A percentile compares a stretch with the other conserved stretches of the same genome.
phyloP scores from a whole-genome alignment of 2,329 filamentous ascomycete genomes.

The Calonectria ilicicola region DNA sequence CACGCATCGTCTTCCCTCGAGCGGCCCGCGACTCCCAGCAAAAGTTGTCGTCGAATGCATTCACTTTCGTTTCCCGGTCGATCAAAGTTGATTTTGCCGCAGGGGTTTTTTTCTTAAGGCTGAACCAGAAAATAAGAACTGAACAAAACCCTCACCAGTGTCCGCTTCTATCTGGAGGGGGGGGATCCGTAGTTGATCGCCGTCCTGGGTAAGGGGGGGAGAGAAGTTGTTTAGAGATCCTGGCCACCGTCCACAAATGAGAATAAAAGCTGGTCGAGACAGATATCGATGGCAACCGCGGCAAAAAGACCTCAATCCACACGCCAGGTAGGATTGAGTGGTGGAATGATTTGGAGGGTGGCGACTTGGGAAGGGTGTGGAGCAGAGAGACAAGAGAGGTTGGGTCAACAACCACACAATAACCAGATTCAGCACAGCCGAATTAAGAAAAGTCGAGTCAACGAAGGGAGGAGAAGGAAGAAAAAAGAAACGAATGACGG shows the following conservation, averaged over 20 bases:
- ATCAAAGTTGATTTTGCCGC: background rate
- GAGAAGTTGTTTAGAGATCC: background rate
- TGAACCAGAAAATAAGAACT: background rate
- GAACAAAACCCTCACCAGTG: background rate
- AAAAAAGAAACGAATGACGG: background rate
- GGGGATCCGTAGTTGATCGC: background rate
- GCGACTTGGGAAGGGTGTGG: background rate
- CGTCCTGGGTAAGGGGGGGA: background rate
- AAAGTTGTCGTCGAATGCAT: background rate
- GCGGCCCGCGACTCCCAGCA: background rate
- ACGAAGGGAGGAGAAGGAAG: background rate
- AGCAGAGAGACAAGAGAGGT: background rate
- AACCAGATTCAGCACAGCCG: slow-evolving; percentile 1
- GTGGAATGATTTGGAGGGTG: background rate
- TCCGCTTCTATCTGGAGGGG: background rate
- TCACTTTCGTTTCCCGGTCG: background rate
- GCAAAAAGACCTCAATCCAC: background rate
- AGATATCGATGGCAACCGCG: background rate
- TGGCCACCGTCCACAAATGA: background rate
- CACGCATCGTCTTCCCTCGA: slow-evolving; percentile 13
- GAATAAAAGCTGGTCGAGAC: background rate
- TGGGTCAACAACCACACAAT: background rate
- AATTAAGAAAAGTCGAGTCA: background rate
- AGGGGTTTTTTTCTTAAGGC: too few relatives aligned
- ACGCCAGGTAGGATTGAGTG: background rate